phyloP scores from a whole-genome alignment of 257 asterid species.

The Petunia axillaris region DNA sequence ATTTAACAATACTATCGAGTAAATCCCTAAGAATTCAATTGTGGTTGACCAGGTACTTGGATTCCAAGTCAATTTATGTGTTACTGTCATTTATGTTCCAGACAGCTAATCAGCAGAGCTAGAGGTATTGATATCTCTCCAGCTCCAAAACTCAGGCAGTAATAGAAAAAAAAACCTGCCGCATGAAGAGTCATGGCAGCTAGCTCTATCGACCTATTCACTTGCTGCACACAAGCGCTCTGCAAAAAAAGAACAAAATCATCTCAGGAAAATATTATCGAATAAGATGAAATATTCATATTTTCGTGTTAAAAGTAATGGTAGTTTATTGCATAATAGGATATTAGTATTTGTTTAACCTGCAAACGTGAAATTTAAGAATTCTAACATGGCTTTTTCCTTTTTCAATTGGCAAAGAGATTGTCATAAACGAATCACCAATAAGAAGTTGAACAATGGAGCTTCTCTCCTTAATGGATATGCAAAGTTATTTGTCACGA shows the following conservation, averaged over 20 bases:
- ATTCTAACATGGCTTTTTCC: not conserved
- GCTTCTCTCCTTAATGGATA: not conserved
- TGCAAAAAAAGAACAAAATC: slow-evolving; percentile 36
- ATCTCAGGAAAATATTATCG: not conserved
- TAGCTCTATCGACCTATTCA: slow-evolving; percentile 36
- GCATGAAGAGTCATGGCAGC: not conserved
- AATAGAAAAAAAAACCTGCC: not conserved
- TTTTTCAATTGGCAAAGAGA: not conserved
- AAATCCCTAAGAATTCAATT: not conserved
- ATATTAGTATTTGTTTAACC: not conserved
- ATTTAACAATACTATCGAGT: slow-evolving; percentile 7
- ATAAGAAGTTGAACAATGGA: not conserved
- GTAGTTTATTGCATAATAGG: not conserved
- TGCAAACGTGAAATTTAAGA: not conserved
- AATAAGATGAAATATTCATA: not conserved
- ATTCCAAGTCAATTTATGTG: not conserved
- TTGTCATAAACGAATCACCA: not conserved
- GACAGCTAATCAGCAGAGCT: slow-evolving; percentile 11
- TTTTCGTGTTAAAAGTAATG: not conserved
- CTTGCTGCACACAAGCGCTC: slow-evolving; percentile 70
- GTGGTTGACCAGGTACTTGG: slow-evolving; percentile 4
- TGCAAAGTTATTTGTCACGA: not conserved
- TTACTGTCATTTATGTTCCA: not conserved
- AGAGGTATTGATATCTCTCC: slow-evolving; percentile 16
- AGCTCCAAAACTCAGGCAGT: slow-evolving; percentile 21